Conservation (phyloP, 1,284 basidiomycete species). For the Chalciporus sp. region DNA sequence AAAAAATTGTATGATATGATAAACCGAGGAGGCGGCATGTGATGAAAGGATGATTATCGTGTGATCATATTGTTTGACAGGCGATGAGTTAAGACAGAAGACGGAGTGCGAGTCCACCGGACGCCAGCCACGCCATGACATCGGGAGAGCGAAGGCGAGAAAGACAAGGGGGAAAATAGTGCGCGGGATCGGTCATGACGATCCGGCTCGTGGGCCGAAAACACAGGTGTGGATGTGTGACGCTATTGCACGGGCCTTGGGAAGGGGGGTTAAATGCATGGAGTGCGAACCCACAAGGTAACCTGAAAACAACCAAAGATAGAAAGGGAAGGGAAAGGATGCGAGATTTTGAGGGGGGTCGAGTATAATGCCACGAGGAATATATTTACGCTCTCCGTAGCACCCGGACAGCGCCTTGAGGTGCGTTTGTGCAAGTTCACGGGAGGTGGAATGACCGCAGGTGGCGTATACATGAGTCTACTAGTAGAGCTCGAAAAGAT, state of each 20-base stretch:
- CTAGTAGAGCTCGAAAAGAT: not conserved
- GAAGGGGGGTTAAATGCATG: not conserved
- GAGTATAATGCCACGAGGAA: not conserved
- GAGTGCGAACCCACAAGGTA: not conserved
- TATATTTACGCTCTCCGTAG: too few relatives aligned
- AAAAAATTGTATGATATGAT: not conserved
- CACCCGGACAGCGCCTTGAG: too few relatives aligned
- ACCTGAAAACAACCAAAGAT: conserved; percentile 2
- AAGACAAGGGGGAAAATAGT: not conserved
- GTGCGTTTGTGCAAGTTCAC: too few relatives aligned
- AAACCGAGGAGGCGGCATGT: not conserved
- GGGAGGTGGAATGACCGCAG: too few relatives aligned
- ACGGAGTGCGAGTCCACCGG: not conserved
- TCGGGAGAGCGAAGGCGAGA: not conserved
- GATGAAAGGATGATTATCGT: conserved; percentile 4
- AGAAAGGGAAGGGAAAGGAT: not conserved
- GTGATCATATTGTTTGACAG: conserved; percentile 6
- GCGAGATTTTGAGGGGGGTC: not conserved
- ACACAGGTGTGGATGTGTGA: not conserved
- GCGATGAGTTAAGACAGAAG: conserved; percentile 20
- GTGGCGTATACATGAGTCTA: not conserved
- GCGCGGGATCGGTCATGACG: not conserved
- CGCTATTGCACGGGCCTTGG: not conserved
- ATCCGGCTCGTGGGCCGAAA: not conserved
- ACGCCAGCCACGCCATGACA: not conserved